Evolutionary conservation across 345 rosid genomes (phyloP), one percentile per base, ranked within the genome.

Genomic region (Citrus australasica): DNA sequence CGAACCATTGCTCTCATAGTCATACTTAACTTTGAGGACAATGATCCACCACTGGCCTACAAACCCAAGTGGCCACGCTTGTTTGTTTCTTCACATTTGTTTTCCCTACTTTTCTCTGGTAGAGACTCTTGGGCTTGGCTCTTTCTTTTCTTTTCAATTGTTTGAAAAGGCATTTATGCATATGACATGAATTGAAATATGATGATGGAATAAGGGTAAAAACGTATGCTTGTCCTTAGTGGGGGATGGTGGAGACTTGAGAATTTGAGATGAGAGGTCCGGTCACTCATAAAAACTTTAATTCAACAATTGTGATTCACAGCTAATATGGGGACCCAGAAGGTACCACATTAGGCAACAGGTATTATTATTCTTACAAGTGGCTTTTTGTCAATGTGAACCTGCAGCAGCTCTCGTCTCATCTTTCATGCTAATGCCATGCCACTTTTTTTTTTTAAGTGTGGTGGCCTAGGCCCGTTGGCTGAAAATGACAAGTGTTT

Each of bases 241-340:
- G 53, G 72, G 72, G 60, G 69, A 17, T 4, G 72, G 76, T 37
- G 59, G 73, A 48, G 16, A 70, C 13, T 30, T 73, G 73, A 51
- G 71, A 17, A 70, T 6, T 30, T 67, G 73, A 51, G 67, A 9
- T 3, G 28, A n/a, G 62, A 56, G 32, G 73, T 53, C 55, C 27
- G 51, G 51, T 13, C 53, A 24, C 46, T 33, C 11, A 11, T 2
- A 56, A 16, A 5, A 59, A 17, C 40, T 71, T 83, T 46, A 75
- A 79, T 59, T 24, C 46, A 73, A 55, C 78, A 69, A 73, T 71
- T 76, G 85, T 80, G 84, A 80, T 62, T 25, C 80, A 82, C 89
- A 86, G 87, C 87, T 86, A 82, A 76, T 62, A 53, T 30, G 82
- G 85, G 84, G 78, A 80, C 87, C 81, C 75, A 0, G n/a, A 7